Base-by-base conservation (phyloP, 805 yeast genomes). In the Nakazawaea peltata region DNA sequence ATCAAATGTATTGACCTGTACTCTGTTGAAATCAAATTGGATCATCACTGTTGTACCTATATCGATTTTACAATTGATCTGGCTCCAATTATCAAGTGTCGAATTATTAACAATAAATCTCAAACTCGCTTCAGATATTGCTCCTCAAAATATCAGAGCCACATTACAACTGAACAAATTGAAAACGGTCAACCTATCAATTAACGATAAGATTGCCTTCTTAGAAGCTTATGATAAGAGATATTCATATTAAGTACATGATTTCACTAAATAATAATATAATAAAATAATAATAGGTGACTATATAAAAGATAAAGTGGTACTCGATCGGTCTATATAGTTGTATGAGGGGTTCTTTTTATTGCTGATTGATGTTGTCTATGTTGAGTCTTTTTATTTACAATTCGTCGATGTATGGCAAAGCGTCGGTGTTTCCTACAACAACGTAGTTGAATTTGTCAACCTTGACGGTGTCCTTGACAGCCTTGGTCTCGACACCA, bases 361-460 rank as follows among this genome's bases (percentile, higher is more conserved):
- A n/a, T 29, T 29, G 13, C 6, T 6, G 21, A 4, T 29, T 18
- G 10, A 9, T 21, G 13, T 30, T 21, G 14, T 4, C 2, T 15
- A 22, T 13, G 3, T 18, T 11, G 24, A 7, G 13, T 9, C 15
- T 12, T 22, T 27, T 27, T 17, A 17, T 29, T 59, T 81, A 83
- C 64, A 90, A 79, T 68, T 92, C 96, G 61, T 82, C 87, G 51
- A 81, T 80, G 61, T 69, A 82, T 53, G 98, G 97, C 65, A 90
- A 76, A 46, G 75, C 77, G 55, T 77, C 80, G 42, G 81, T 76
- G 61, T 86, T 81, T 64, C 97, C 98, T 43, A 85, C 79, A 44
- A 92, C 96, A 46, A 81, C 92, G 54, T 82, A 79, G 67, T 80
- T 86, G 68, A 78, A 79, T 53, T 76, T 76, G 45, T 69, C 70